Evolutionary conservation across 345 rosid species (phyloP).

Genomic region (Toxicodendron radicans): DNA sequence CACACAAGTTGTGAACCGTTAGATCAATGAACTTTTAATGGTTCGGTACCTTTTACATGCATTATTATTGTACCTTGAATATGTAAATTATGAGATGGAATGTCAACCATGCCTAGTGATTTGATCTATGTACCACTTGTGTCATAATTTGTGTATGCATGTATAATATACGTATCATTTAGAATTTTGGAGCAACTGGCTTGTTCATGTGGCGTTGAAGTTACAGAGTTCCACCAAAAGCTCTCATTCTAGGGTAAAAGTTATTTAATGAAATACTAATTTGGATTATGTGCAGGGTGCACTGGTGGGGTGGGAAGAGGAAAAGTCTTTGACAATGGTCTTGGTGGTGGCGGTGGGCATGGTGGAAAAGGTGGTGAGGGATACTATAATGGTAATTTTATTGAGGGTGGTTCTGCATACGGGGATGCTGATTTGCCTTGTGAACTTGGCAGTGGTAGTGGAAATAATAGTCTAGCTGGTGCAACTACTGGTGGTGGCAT

Average conservation of each 20-base stretch:
- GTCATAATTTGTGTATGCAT: too few relatives aligned
- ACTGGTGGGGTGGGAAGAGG: conserved; percentile 87
- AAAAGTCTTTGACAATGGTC: conserved; percentile 61
- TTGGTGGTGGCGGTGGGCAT: conserved; percentile 92
- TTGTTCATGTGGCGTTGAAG: conserved; percentile 3
- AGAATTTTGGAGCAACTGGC: neutral
- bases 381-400: conserved; percentile 63
- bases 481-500: conserved; percentile 91
- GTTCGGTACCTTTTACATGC: neutral
- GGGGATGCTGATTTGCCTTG: conserved; percentile 89
- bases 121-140: neutral
- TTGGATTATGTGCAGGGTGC: conserved; percentile 59
- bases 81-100: too few relatives aligned
- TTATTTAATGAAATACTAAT: conserved; percentile 10
- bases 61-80: neutral
- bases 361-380: conserved; percentile 93
- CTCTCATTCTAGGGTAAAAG: neutral
- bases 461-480: conserved; percentile 63
- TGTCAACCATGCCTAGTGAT: neutral
- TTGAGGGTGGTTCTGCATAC: conserved; percentile 71
- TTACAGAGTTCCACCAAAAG: neutral
- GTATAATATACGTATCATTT: neutral
- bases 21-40: neutral
- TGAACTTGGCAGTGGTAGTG: conserved; percentile 98
- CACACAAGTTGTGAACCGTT: neutral